Conservation (phyloP, 2,329 filamentous ascomycete genomes). For the Fusarium multiceps region DNA sequence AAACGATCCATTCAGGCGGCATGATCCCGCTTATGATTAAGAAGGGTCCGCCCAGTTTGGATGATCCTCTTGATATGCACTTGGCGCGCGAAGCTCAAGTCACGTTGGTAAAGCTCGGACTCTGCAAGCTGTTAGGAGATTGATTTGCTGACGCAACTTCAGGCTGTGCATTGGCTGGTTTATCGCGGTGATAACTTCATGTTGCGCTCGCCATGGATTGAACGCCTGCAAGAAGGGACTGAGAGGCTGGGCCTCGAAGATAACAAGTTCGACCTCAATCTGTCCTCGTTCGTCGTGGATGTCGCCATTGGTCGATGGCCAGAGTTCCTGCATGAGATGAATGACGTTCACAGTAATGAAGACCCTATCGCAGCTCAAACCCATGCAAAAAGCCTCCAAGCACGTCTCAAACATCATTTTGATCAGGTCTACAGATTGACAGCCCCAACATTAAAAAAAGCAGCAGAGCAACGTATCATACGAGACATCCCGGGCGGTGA, state of each 20-base stretch:
- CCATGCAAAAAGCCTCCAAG: neutral
- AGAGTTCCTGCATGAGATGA: neutral
- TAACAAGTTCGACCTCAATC: neutral
- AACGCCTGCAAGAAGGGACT: neutral
- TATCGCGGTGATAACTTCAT: neutral
- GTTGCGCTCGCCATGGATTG: neutral
- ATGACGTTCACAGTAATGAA: neutral
- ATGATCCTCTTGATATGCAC: neutral
- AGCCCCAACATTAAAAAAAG: neutral
- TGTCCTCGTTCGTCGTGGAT: neutral
- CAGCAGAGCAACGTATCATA: neutral
- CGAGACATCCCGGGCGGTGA: neutral
- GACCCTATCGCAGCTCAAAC: neutral
- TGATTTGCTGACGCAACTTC: neutral
- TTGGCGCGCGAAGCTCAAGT: neutral
- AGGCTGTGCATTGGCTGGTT: neutral
- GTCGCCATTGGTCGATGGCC: neutral
- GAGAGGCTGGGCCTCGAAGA: neutral
- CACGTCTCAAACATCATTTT: neutral
- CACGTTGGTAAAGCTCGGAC: neutral
- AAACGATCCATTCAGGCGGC: neutral
- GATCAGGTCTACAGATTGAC: neutral
- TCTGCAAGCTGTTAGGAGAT: neutral
- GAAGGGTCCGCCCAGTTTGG: neutral
- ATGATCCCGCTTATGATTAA: neutral